Base-by-base conservation (phyloP, 1,284 basidiomycete genomes). In the Rhodofomes roseus region DNA sequence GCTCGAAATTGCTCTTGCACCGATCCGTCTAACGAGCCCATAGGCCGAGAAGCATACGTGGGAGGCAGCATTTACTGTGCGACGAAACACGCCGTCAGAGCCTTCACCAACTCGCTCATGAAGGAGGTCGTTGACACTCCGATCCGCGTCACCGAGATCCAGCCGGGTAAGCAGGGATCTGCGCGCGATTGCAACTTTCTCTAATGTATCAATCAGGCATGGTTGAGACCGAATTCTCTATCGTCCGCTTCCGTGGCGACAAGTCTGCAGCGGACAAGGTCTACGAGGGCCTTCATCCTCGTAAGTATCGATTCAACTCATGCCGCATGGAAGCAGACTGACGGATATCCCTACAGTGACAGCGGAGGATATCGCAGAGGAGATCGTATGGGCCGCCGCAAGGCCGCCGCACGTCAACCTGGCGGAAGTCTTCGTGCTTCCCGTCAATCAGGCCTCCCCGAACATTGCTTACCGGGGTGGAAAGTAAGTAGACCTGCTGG, bases 301-400 rank as follows among this genome's bases (percentile, higher is more conserved):
- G 91, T 92, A 70, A 73, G 57, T 40, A 43, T 18, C n/a, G 18
- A 48, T 5, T 25, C 20, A 16, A 14, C 18, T 37, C 46, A 4
- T 51, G 23, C 9, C 18, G 12, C 11, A 14, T 22, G 27, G 2
- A 3, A n/a, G 34, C 12, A 52, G 18, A 20, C 50, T 52, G 4
- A 34, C 31, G 12, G 9, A 34, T 9, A n/a, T 37, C 14, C 23
- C n/a, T 4, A 34, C 55, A 87, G 90, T 95, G 70, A 82, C 84
- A 2, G 89, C 89, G 9, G 80, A 88, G 60, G 94, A 96, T 71
- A 90, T 96, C 56, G 96, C 96, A 1, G 96, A 99, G 74, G 95
- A 99, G 75, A 96, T 99, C 68, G 95, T 98, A 12, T 99, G 95
- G 95, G 87, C 89, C 20, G 95, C 96, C 20, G 82, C 89, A 14